Evolutionary conservation across 495 filamentous ascomycete species (phyloP).

Genomic region (Lindgomyces ingoldianus): DNA sequence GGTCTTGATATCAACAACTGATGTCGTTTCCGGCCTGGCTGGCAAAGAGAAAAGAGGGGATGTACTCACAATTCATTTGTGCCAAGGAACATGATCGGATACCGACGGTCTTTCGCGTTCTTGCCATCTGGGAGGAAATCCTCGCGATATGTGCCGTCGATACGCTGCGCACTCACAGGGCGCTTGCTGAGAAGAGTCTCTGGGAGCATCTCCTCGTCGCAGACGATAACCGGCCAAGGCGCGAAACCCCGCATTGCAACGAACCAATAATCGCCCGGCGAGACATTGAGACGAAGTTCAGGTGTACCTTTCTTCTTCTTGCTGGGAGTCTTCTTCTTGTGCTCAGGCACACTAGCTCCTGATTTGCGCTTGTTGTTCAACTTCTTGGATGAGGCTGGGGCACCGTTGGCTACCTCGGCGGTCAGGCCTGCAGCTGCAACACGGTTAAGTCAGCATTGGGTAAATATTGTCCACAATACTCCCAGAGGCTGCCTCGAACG

Average conservation of each 20-base stretch:
- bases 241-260: slow-evolving; percentile 87
- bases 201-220: slow-evolving; percentile 89
- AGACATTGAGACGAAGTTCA: slow-evolving; percentile 71
- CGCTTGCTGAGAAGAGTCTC: slow-evolving; percentile 65
- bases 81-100: slow-evolving; percentile 88
- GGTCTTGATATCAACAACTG: slow-evolving; percentile 8
- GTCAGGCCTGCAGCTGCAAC: slow-evolving; percentile 2
- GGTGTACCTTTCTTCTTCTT: slow-evolving; percentile 82
- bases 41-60: neutral
- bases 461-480: neutral
- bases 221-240: slow-evolving; percentile 86
- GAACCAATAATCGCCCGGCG: slow-evolving; percentile 84
- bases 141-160: slow-evolving; percentile 79
- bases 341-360: slow-evolving; percentile 61
- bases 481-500: neutral
- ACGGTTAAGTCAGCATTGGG: slow-evolving; percentile 13
- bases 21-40: neutral
- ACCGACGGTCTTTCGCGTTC: slow-evolving; percentile 77
- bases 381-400: slow-evolving; percentile 44
- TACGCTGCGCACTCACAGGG: slow-evolving; percentile 76
- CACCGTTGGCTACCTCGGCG: slow-evolving; percentile 33
- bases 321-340: slow-evolving; percentile 76
- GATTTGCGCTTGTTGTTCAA: slow-evolving; percentile 60
- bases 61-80: slow-evolving; percentile 89
- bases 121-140: slow-evolving; percentile 82